Evolutionary conservation across 768 basidiomycete genomes (phyloP).

Genomic region (Pilatotrama ljubarskyi): DNA sequence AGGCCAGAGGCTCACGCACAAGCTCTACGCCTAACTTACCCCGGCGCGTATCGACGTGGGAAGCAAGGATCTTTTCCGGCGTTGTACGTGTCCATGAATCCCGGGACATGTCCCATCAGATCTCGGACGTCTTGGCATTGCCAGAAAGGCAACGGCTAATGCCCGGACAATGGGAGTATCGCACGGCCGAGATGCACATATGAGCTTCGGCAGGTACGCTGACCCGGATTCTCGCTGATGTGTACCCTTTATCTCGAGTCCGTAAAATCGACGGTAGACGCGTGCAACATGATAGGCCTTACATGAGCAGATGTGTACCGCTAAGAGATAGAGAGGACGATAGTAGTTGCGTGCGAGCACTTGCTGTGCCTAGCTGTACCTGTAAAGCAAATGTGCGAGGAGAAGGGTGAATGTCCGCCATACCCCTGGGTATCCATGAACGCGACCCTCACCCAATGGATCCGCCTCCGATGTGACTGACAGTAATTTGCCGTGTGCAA

Average conservation of each 20-base stretch:
- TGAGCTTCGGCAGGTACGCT: conserved; percentile 3
- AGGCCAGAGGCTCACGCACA: not conserved
- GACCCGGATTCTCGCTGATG: conserved; percentile 1
- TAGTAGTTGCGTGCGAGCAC: too few species aligned
- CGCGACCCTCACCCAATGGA: not conserved
- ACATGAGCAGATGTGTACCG: not conserved
- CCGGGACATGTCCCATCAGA: conserved; percentile 15
- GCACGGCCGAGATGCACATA: not conserved
- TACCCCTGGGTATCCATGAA: too few species aligned
- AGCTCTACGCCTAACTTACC: not conserved
- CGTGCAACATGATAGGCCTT: not conserved
- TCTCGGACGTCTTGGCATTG: conserved; percentile 13
- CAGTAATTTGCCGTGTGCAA: not conserved
- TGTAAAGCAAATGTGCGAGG: not conserved
- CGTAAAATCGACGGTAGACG: not conserved
- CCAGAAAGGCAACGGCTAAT: conserved; percentile 1
- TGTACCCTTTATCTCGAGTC: conserved; percentile 2
- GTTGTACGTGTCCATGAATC: conserved; percentile 9
- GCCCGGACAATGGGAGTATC: not conserved
- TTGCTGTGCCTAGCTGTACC: not conserved
- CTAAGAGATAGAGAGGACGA: too few species aligned
- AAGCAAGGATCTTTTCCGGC: conserved; percentile 1
- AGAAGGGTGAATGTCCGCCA: not conserved
- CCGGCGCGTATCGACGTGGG: conserved; percentile 6
- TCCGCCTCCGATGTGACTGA: not conserved